phyloP scores from a whole-genome alignment of 768 basidiomycete species.

The Lentinula raphanica region DNA sequence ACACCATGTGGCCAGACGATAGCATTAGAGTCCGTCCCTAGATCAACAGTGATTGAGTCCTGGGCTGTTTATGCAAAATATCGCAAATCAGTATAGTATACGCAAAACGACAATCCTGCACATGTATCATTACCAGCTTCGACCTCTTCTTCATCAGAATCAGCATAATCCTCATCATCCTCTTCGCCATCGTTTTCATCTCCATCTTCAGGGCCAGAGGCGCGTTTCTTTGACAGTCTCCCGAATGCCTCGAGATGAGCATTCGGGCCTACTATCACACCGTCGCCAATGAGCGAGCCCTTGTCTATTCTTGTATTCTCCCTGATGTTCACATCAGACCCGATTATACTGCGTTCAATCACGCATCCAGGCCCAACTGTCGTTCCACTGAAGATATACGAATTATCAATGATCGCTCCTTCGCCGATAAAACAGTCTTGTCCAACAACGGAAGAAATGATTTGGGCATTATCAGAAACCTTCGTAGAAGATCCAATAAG shows the following conservation, averaged over 20 bases:
- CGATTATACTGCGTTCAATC: constrained; percentile 79
- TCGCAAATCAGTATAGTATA: not conserved
- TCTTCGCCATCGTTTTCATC: constrained; percentile 32
- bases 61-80: constrained; percentile 35
- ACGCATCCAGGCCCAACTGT: constrained; percentile 63
- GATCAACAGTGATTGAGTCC: constrained; percentile 34
- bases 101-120: not conserved
- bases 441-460: constrained; percentile 76
- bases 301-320: constrained; percentile 60
- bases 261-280: constrained; percentile 72
- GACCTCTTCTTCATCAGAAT: constrained; percentile 61
- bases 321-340: constrained; percentile 66
- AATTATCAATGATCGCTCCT: constrained; percentile 60
- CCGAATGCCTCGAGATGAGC: constrained; percentile 65
- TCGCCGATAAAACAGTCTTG: constrained; percentile 68
- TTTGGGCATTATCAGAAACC: constrained; percentile 59
- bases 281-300: constrained; percentile 81
- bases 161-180: constrained; percentile 25
- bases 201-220: constrained; percentile 24
- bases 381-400: constrained; percentile 82
- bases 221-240: constrained; percentile 57
- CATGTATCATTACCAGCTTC: constrained; percentile 53
- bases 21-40: constrained; percentile 74
- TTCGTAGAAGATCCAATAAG: constrained; percentile 79
- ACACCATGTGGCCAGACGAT: constrained; percentile 73